phyloP scores from a whole-genome alignment of 768 basidiomycete genomes.

The Nidularia sp. region DNA sequence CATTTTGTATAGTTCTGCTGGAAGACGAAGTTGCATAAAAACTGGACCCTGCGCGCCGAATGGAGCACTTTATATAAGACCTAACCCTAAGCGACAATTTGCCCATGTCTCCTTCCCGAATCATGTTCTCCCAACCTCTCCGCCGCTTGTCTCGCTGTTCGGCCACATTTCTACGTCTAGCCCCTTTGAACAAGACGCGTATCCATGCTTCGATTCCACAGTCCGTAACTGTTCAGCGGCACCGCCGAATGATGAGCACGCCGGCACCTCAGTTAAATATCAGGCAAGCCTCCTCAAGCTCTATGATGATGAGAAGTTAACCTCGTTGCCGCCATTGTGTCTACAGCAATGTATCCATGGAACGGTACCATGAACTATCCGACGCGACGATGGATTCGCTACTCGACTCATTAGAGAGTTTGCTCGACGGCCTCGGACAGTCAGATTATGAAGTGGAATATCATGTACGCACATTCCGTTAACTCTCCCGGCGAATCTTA shows the following conservation, averaged over 20 bases:
- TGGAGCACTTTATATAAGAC: neutral
- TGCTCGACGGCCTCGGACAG: constrained; percentile 59
- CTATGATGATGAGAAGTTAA: neutral
- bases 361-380: constrained; percentile 66
- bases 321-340: neutral
- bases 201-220: constrained; percentile 1
- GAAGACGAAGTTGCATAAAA: neutral
- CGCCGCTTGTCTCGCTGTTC: constrained; percentile 19
- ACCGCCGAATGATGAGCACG: constrained; percentile 35
- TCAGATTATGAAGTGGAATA: constrained; percentile 82
- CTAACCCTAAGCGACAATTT: constrained; percentile 21
- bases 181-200: constrained; percentile 8
- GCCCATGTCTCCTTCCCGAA: constrained; percentile 1
- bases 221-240: constrained; percentile 2
- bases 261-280: constrained; percentile 54
- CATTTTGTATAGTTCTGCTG: neutral
- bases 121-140: constrained; percentile 21
- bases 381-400: constrained; percentile 76
- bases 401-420: constrained; percentile 67
- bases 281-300: constrained; percentile 37
- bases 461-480: constrained; percentile 45
- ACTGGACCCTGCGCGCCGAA: no score
- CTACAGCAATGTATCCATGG: constrained; percentile 45
- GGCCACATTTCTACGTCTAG: constrained; percentile 9
- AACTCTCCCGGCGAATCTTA: neutral